phyloP scores from a whole-genome alignment of 1,284 basidiomycete genomes.

The Wallemia ichthyophaga region DNA sequence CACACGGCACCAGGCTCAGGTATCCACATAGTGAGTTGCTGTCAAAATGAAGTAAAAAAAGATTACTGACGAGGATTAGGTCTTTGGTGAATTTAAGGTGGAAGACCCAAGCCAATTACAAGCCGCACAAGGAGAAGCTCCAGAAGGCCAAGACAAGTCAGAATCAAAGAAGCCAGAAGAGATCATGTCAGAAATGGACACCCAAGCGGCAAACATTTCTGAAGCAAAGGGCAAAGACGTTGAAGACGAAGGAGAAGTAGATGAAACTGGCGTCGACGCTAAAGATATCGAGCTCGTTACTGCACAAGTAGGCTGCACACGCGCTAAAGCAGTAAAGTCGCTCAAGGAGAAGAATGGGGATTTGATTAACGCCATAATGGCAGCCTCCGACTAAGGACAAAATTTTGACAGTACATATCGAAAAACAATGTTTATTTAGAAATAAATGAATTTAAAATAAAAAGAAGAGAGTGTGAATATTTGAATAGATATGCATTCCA shows the following conservation, averaged over 20 bases:
- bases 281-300: slow-evolving; percentile 92
- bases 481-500: neutral
- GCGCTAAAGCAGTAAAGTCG: slow-evolving; percentile 59
- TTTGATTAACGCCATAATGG: slow-evolving; percentile 16
- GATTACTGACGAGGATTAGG: neutral
- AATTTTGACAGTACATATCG: neutral
- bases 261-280: slow-evolving; percentile 30
- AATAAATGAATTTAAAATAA: neutral
- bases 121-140: slow-evolving; percentile 45
- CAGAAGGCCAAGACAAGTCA: slow-evolving; percentile 16
- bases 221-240: slow-evolving; percentile 34
- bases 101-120: slow-evolving; percentile 74
- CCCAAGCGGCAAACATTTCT: slow-evolving; percentile 12
- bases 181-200: slow-evolving; percentile 29
- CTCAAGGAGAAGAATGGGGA: slow-evolving; percentile 70
- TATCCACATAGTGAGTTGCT: slow-evolving; percentile 52
- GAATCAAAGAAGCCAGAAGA: slow-evolving; percentile 15
- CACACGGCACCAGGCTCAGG: slow-evolving; percentile 94
- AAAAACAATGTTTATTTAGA: neutral
- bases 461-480: no score
- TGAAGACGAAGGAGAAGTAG: slow-evolving; percentile 9
- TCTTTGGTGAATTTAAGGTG: slow-evolving; percentile 21
- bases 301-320: slow-evolving; percentile 42
- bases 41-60: neutral
- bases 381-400: neutral